Percentiles rank a stretch among this genome's conserved stretches.
Evolutionary conservation across 805 yeast species (phyloP).

Genomic region (Candida berthetii): DNA sequence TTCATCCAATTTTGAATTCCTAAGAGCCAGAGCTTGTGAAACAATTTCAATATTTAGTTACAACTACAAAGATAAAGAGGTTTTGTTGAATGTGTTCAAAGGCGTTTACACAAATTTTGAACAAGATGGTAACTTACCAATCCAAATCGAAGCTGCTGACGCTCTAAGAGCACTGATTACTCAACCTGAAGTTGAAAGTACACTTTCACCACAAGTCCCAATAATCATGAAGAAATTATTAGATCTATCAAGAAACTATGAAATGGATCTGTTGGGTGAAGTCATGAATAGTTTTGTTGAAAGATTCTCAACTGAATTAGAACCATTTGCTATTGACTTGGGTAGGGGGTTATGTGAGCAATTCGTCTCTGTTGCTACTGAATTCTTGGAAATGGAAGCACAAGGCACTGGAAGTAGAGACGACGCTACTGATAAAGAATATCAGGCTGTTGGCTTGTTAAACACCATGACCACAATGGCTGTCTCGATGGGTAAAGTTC

Average conservation of each 20-base stretch:
- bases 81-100: constrained; percentile 33
- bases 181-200: constrained; percentile 64
- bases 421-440: constrained; percentile 53
- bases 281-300: constrained; percentile 97
- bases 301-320: constrained; percentile 75
- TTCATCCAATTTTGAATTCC: constrained; percentile 51
- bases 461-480: constrained; percentile 72
- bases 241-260: constrained; percentile 71
- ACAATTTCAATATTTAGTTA: constrained; percentile 36
- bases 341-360: constrained; percentile 56
- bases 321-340: constrained; percentile 77
- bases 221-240: constrained; percentile 77
- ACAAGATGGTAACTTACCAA: constrained; percentile 51
- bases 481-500: constrained; percentile 48
- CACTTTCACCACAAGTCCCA: constrained; percentile 66
- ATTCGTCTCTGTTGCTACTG: constrained; percentile 49
- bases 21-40: constrained; percentile 74
- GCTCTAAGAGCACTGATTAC: constrained; percentile 76
- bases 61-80: constrained; percentile 27
- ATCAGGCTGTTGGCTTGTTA: constrained; percentile 61
- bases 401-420: constrained; percentile 11
- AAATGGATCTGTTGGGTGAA: constrained; percentile 76
- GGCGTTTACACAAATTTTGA: constrained; percentile 32
- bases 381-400: constrained; percentile 37
- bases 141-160: constrained; percentile 81